Evolutionary conservation across 768 basidiomycete genomes (phyloP), one percentile per base, ranked within the genome.

Genomic region (Boletus rubroflammeus): DNA sequence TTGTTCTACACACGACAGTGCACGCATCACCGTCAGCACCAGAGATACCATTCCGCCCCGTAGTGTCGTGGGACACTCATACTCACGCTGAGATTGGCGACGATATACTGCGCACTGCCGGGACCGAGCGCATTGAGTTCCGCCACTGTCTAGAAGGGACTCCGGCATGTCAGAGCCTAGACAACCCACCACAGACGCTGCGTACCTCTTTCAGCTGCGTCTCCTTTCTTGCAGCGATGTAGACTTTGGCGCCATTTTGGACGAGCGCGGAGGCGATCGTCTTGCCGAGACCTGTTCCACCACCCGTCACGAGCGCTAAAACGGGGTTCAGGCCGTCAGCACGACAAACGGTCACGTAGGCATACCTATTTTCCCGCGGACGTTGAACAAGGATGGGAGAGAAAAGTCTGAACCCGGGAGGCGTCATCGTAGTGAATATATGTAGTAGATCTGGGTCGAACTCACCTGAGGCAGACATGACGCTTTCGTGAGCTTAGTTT

Each of bases 201-300:
- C 78, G 48, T 52, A 86, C 89, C 78, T 88, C 81, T 72, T 87
- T 83, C 53, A 95, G 77, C 62, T 87, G 86, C 19, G 76, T 67
- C 73, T 90, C 88, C 67, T 92, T 93, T 51, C 93, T 78, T 11
- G 90, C 85, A 14, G 93, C 91, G 60, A 95, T 93, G 73, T 94
- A 93, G 39, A 96, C 93, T 61, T 83, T 86, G 32, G 86, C 90
- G 13, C 93, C 93, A 62, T 94, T 93, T 71, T 86, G 82, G 1
- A 86, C 88, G 61, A 91, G 86, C 1, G 88, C 85, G 0, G 82
- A 74, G 23, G 93, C 90, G 62, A 94, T 92, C 81, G 90, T 86
- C 63, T 81, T 84, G 8, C 92, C 92, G 42, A 95, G 81, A 1
- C 92, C 92, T 38, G 86, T 86, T 45, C 88, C 83, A 21, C 92